Base-by-base conservation (phyloP, 2,329 filamentous ascomycete species). In the Podosphaera xanthii region DNA sequence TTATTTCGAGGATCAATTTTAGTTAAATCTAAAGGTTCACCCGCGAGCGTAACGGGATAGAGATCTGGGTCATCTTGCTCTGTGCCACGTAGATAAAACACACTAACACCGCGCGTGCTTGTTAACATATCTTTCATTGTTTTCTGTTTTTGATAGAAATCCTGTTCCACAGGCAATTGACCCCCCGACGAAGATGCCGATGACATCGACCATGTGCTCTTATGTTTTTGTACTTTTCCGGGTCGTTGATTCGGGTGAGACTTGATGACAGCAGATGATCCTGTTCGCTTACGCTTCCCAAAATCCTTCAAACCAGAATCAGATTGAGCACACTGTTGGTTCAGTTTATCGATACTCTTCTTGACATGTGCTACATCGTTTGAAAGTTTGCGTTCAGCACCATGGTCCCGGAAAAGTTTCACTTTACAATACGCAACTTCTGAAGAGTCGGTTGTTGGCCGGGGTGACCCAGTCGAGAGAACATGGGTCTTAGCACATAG, bases 341-440 rank as follows among this genome's bases (percentile, higher is more conserved):
- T 94, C 54, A 96, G 74, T 72, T 96, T 97, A 68, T 96, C 91
- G 65, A 97, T 96, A 0, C 86, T 87, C 73, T 96, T 97, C 71
- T 94, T 94, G 63, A 97, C 87, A 67, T 97, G 91, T 0, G 87
- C 86, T 7, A 96, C 80, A 65, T 97, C 91, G 68, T 97, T 97
- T 14, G 90, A 90, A 0, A 97, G 77, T 69, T 97, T 97, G 57
- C 91, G 82, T 71, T 97, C 91, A 0, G 92, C 92, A 33, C 91
- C 91, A 66, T 97, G 92, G 68, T 97, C 91, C 62, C 91, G 81
- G 76, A 97, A 97, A 2, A 97, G 80, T 71, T 97, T 97, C 61
- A 96, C 91, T 71, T 94, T 96, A 77, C 91, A 95, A 71, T 85
- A 97, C 70, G 87, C 91, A 31, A 95, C 83, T 70, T 97, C 90